Base-by-base conservation (phyloP, 2,329 filamentous ascomycete species). In the Penicillium sumatraense region DNA sequence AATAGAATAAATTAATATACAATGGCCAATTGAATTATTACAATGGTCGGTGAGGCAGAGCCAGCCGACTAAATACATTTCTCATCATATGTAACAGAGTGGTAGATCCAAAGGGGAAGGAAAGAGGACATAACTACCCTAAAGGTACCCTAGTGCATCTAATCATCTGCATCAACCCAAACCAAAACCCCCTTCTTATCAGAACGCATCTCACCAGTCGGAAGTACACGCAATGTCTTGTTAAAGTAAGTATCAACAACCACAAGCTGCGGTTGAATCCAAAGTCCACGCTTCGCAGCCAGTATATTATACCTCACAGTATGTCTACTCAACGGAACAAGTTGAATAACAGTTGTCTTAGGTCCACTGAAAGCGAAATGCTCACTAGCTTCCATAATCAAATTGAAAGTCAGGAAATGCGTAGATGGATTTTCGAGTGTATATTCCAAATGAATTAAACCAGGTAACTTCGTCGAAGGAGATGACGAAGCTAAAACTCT, bases 221-320 rank as follows among this genome's bases (percentile, higher is more conserved):
- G 87, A 56, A 91, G 85, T 21, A 96, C 87, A 59, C 89, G 86
- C 57, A 98, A 74, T 38, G 89, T 87, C 80, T 97, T 96, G 72
- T 96, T 92, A 74, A 96, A 98, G 67, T 96, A 96, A 65, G 89
- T 88, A 78, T 96, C 93, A 58, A 90, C 83, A 35, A 97, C 91
- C 58, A 89, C 85, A 58, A 96, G 76, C 35, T 84, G 84, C 2
- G 92, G 91, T 48, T 80, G 81, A 54, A 93, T 84, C 86, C 89
- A 96, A 26, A 80, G 66, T 1, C 87, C 89, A 55, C 58, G 66
- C 72, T 80, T 66, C 35, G 88, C 81, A 7, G 93, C 87, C 56
- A 96, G 72, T 16, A 99, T 67, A 35, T 86, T 84, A 68, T 93
- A 98, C 23, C 84, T 81, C n/a, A 91, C 81, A 0, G 81, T 83